Conservation (phyloP, 805 yeast genomes). For the Tetrapisispora phaffii region DNA sequence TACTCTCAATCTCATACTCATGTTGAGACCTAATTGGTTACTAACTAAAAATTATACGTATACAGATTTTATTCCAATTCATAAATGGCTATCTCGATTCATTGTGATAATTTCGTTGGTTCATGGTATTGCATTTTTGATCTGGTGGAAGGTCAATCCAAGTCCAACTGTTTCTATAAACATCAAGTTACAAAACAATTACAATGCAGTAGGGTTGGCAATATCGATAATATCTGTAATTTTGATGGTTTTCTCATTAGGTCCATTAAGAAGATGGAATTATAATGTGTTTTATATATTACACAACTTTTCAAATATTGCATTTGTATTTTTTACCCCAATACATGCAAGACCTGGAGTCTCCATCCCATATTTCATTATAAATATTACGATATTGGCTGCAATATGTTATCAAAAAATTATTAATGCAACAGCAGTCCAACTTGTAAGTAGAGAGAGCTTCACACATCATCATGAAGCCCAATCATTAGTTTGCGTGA, state of each 20-base stretch:
- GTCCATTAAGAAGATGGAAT: slow-evolving; percentile 37
- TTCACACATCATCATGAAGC: slow-evolving; percentile 8
- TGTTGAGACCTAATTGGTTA: slow-evolving; percentile 46
- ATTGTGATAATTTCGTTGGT: slow-evolving; percentile 36
- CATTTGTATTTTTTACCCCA: slow-evolving; percentile 36
- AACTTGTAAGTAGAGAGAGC: slow-evolving; percentile 9
- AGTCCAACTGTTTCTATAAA: slow-evolving; percentile 31
- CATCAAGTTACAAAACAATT: slow-evolving; percentile 19
- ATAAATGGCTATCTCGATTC: slow-evolving; percentile 63
- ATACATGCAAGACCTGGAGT: slow-evolving; percentile 71
- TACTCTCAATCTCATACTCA: slow-evolving; percentile 48
- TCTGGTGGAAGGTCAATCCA: slow-evolving; percentile 38
- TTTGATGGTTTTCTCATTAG: slow-evolving; percentile 39
- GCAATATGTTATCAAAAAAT: slow-evolving; percentile 8
- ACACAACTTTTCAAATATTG: slow-evolving; percentile 45
- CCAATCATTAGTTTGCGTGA: slow-evolving; percentile 18
- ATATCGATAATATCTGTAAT: slow-evolving; percentile 30
- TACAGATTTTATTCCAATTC: slow-evolving; percentile 45
- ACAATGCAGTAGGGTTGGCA: slow-evolving; percentile 46
- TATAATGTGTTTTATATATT: slow-evolving; percentile 47
- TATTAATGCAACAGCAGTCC: slow-evolving; percentile 8
- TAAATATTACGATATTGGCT: slow-evolving; percentile 14
- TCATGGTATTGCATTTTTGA: slow-evolving; percentile 46
- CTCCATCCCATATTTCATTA: slow-evolving; percentile 24
- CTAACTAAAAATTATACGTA: slow-evolving; percentile 37